Evolutionary conservation across 169 alveolate genomes (phyloP).

Genomic region (Plasmodium vivax): DNA sequence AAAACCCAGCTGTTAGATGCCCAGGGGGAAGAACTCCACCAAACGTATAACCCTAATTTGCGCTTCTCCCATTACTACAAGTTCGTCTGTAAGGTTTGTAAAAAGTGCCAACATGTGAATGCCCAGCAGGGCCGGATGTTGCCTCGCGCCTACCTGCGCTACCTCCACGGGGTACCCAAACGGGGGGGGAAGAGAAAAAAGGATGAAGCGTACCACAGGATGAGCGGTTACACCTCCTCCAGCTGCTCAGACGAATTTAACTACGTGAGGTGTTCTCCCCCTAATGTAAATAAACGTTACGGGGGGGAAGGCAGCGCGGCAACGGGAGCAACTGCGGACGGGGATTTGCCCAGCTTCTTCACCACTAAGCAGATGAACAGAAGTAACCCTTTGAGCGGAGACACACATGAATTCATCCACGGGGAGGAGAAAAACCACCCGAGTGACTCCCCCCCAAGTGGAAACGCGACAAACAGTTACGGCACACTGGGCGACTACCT

Average conservation of each 20-base stretch:
- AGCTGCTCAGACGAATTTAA: constrained; percentile 39
- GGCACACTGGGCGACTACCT: neutral
- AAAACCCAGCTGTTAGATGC: neutral
- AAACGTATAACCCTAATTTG: constrained; percentile 13
- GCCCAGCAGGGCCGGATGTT: neutral
- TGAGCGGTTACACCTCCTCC: neutral
- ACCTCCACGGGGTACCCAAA: neutral
- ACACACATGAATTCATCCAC: neutral
- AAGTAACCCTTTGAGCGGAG: neutral
- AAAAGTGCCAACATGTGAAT: constrained; percentile 6
- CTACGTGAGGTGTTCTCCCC: neutral
- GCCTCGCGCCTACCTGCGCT: constrained; percentile 3
- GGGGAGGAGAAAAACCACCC: neutral
- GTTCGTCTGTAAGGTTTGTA: constrained; percentile 47
- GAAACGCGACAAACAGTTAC: neutral
- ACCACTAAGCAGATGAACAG: neutral
- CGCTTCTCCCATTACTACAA: neutral
- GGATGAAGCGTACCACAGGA: neutral
- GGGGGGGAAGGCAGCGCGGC: neutral
- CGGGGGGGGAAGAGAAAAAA: neutral
- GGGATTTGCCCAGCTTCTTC: neutral
- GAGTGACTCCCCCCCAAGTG: neutral
- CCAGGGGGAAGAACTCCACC: constrained; percentile 12
- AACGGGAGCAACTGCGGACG: neutral
- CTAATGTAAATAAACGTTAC: neutral